Base-by-base conservation (phyloP, 148 eudicot genomes). In the Tetragonia tetragonoides region DNA sequence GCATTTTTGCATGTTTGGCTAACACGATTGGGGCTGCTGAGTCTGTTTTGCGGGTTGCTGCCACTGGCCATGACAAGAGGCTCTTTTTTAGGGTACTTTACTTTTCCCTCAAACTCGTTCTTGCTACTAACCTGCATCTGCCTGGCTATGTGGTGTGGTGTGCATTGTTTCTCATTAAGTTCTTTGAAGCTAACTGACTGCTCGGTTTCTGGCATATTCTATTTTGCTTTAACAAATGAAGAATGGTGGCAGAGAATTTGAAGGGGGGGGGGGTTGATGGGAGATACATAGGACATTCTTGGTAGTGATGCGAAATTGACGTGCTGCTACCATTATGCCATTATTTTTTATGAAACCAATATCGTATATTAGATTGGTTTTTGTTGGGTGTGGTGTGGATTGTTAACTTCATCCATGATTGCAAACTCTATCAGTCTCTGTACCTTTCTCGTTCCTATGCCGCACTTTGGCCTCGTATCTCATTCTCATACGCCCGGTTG, bases 11-110 rank as follows among this genome's bases (percentile, higher is more conserved):
- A 2, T 87, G 94, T 79, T 85, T 95, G 79, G 99, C 98, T 23
- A 95, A 95, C 75, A 95, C 98, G 10, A 81, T 95, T 73, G 99
- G 99, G 23, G 99, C 99, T 71, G 95, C 99, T 60, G 99, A 95
- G 88, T 95, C 99, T 56, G 99, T 95, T 80, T 86, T 95, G 70
- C 85, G 99, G 57, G 92, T 95, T 73, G 97, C 99, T 65, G 99
- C 99, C 24, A 90, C 97, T 23, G 99, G 97, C 51, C 98, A 95
- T 67, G 99, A 95, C 77, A 95, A 95, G 86, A 85, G 93, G 81
- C 86, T 95, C 68, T 95, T 93, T 78, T 63, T 89, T 61, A 90
- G 91, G 99, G 98, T 92, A 79, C 44, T 37, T 7, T 42, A 3
- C 51, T 24, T 34, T 17, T 24, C 0, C 57, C 16, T 59, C n/a